Conservation (phyloP, 2,329 filamentous ascomycete genomes). For the Cladophialophora exuberans region DNA sequence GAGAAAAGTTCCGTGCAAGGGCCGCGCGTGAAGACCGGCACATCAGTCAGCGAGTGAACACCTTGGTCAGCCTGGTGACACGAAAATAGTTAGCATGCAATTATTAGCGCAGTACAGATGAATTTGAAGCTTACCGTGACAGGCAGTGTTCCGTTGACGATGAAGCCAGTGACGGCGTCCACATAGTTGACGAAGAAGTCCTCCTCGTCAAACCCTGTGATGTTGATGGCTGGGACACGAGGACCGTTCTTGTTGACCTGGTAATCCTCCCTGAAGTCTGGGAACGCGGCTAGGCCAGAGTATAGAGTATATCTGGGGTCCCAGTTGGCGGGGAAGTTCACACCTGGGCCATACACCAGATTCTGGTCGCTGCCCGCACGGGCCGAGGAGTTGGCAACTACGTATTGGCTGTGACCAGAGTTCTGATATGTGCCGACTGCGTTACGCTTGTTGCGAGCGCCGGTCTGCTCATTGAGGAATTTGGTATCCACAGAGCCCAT, state of each 20-base stretch:
- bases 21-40: constrained; percentile 76
- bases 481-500: constrained; percentile 80
- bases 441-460: constrained; percentile 72
- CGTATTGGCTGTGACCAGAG: constrained; percentile 78
- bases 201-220: constrained; percentile 52
- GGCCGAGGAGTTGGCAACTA: constrained; percentile 47
- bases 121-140: constrained; percentile 41
- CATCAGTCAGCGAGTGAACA: constrained; percentile 77
- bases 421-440: constrained; percentile 74
- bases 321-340: constrained; percentile 82
- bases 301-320: constrained; percentile 81
- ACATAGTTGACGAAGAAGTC: constrained; percentile 70
- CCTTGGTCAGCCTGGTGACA: constrained; percentile 59
- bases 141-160: constrained; percentile 76
- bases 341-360: constrained; percentile 68
- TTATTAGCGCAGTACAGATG: neutral
- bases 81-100: neutral
- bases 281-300: constrained; percentile 70
- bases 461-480: constrained; percentile 64
- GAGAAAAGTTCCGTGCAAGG: constrained; percentile 78
- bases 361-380: constrained; percentile 59
- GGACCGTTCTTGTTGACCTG: constrained; percentile 69
- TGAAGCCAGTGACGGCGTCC: constrained; percentile 68
- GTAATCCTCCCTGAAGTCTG: constrained; percentile 78
- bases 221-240: constrained; percentile 62